A percentile compares a stretch with the other conserved stretches of the same genome.
These are phyloP conservation scores for Brassica balearica DNA, from an alignment of 441 rosid genomes.

Conservation along the genomic window DNA sequence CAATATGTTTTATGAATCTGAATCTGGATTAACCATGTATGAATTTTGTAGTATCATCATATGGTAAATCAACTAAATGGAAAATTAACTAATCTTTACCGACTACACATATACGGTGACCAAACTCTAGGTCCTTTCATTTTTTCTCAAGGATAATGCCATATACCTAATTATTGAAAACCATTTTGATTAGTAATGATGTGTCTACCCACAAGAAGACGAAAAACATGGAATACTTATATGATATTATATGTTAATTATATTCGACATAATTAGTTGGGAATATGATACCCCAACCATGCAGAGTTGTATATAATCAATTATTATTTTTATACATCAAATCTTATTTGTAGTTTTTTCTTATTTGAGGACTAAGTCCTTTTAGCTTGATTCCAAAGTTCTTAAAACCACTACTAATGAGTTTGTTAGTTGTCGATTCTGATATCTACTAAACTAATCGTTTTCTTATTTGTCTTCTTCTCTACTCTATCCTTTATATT, in stretches of 20 bases:
- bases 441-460: slow-evolving; percentile 37
- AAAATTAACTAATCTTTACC: slow-evolving; percentile 12
- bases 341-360: slow-evolving; percentile 19
- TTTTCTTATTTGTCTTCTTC: slow-evolving; percentile 40
- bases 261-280: slow-evolving; percentile 41
- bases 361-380: slow-evolving; percentile 32
- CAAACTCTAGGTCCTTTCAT: not conserved
- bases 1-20: slow-evolving; percentile 10
- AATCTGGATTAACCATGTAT: slow-evolving; percentile 6
- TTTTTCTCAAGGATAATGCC: not conserved
- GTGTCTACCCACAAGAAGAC: slow-evolving; percentile 22
- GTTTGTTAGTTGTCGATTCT: slow-evolving; percentile 43
- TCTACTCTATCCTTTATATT: slow-evolving; percentile 10
- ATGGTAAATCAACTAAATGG: not conserved
- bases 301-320: slow-evolving; percentile 25
- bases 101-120: slow-evolving; percentile 15
- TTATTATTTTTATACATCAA: slow-evolving; percentile 26
- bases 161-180: slow-evolving; percentile 16
- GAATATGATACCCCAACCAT: slow-evolving; percentile 44
- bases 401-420: slow-evolving; percentile 36
- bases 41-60: not conserved
- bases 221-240: slow-evolving; percentile 15
- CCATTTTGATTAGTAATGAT: slow-evolving; percentile 22
- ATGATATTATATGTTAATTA: slow-evolving; percentile 33
- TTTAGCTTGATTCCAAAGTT: slow-evolving; percentile 42